Conservation (phyloP, 2,329 filamentous ascomycete species). For the Aspergillus terreus region DNA sequence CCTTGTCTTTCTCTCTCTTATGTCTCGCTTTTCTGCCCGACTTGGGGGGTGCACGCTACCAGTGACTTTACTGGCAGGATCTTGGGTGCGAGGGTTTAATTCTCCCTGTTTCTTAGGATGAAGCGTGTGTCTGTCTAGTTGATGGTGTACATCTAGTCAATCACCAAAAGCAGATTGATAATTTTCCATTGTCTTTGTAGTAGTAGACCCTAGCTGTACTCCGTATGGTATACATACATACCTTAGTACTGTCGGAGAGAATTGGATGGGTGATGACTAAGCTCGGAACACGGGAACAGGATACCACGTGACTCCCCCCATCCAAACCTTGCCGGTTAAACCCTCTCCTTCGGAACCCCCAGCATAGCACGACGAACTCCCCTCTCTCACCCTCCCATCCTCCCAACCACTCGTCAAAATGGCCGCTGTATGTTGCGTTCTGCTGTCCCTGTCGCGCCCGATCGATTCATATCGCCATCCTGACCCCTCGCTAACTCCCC, state of each 20-base stretch:
- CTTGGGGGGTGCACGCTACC: constrained; percentile 9
- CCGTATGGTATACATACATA: background rate
- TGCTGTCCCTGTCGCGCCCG: background rate
- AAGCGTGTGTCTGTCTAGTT: constrained; percentile 20
- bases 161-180: constrained; percentile 23
- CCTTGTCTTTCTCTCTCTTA: background rate
- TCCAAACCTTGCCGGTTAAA: constrained; percentile 39
- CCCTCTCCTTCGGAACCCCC: constrained; percentile 33
- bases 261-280: background rate
- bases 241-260: background rate
- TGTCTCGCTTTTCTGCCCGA: constrained; percentile 7
- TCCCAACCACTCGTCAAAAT: constrained; percentile 35
- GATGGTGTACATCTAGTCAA: constrained; percentile 35
- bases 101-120: constrained; percentile 13
- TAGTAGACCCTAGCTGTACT: background rate
- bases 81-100: constrained; percentile 23
- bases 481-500: constrained; percentile 19
- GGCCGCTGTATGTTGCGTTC: constrained; percentile 37
- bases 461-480: background rate
- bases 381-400: constrained; percentile 25
- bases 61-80: constrained; percentile 26
- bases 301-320: constrained; percentile 29
- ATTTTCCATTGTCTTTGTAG: background rate
- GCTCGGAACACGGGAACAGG: constrained; percentile 16
- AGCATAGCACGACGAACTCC: constrained; percentile 33